A percentile compares a stretch with the other conserved stretches of the same genome.
These are phyloP conservation scores for Leishmania arabica DNA, from an alignment of 208 protist genomes.

Conservation along the genomic window DNA sequence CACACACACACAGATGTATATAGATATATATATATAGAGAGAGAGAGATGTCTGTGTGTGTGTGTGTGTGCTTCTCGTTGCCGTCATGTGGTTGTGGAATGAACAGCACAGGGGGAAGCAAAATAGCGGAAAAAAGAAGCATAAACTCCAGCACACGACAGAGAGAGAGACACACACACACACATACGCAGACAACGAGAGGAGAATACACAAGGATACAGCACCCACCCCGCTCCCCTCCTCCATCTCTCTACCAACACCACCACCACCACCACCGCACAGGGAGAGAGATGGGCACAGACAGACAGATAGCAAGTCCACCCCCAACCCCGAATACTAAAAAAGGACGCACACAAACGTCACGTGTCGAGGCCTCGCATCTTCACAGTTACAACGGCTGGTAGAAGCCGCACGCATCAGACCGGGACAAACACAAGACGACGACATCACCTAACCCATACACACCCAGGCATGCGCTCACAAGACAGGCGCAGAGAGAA, in stretches of 20 bases:
- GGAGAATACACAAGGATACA: neutral
- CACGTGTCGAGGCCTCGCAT: neutral
- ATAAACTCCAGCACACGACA: neutral
- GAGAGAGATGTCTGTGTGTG: too few species aligned
- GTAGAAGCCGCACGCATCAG: neutral
- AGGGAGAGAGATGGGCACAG: neutral
- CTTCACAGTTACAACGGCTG: too few species aligned
- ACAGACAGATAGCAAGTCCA: neutral
- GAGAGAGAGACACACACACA: neutral
- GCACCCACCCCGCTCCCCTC: neutral
- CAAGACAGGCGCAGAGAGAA: neutral
- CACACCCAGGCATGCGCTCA: neutral
- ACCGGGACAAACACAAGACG: neutral
- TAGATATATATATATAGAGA: too few species aligned
- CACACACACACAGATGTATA: too few species aligned
- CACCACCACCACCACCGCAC: neutral
- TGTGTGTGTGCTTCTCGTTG: too few species aligned
- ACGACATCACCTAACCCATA: neutral
- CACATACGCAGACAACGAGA: neutral
- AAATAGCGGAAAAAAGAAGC: neutral
- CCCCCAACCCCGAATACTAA: neutral
- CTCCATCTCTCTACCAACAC: neutral
- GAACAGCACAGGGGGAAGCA: too few species aligned
- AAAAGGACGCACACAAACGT: neutral
- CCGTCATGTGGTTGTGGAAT: too few species aligned